A percentile compares a stretch with the other conserved stretches of the same genome.
Evolutionary conservation across 2,329 filamentous ascomycete species (phyloP).

Genomic region (Alternaria metachromatica): DNA sequence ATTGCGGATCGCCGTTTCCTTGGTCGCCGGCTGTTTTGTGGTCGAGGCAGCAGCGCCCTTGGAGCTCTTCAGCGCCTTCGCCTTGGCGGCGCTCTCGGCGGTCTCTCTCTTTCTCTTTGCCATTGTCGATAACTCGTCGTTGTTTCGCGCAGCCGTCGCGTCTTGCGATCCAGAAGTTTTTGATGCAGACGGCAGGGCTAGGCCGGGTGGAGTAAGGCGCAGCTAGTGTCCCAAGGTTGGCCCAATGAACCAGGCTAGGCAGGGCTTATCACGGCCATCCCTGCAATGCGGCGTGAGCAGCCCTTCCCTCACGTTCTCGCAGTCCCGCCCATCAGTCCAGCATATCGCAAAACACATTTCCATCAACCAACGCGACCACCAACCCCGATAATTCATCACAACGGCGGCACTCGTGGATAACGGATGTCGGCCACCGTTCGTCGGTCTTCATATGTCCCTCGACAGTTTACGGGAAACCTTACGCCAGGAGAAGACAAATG

Average conservation of each 20-base stretch:
- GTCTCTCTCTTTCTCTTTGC: conserved; percentile 47
- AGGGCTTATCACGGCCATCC: conserved; percentile 32
- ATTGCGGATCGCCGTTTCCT: conserved; percentile 20
- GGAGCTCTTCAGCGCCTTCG: conserved; percentile 36
- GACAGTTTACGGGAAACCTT: conserved; percentile 52
- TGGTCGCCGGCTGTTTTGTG: conserved; percentile 24
- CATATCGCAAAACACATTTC: conserved; percentile 38
- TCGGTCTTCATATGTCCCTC: conserved; percentile 57
- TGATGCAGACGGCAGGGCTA: conserved; percentile 29
- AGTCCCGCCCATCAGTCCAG: conserved; percentile 37
- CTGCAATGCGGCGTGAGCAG: conserved; percentile 21
- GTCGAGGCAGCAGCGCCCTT: conserved; percentile 29
- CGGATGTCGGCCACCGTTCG: conserved; percentile 55
- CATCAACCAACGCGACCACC: conserved; percentile 44
- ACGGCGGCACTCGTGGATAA: conserved; percentile 53
- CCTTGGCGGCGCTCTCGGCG: conserved; percentile 20
- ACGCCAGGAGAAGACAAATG: conserved; percentile 50
- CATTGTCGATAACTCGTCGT: conserved; percentile 29
- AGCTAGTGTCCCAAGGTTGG: conserved; percentile 2
- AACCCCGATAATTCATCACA: conserved; percentile 45
- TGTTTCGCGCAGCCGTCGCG: conserved; percentile 6
- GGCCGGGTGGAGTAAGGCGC: conserved; percentile 13
- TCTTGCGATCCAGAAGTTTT: conserved; percentile 27
- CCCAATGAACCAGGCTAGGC: conserved; percentile 22
- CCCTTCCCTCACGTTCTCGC: conserved; percentile 34